phyloP scores from a whole-genome alignment of 148 eudicot species.

The Chenopodium album region DNA sequence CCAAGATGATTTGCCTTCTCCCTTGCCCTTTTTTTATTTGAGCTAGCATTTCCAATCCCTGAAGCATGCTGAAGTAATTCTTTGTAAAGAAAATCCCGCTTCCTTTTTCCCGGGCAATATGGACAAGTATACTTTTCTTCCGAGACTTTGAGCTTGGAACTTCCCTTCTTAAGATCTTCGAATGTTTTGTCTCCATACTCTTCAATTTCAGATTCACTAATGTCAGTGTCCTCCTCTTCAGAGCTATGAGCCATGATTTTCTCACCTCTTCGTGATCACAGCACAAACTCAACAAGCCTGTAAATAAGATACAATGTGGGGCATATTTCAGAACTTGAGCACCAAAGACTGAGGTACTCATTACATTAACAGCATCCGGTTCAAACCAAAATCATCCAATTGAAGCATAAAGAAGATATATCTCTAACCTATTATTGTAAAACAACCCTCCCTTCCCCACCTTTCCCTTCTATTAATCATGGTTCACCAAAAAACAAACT shows the following conservation, averaged over 20 bases:
- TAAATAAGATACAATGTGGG: not conserved
- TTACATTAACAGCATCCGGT: not conserved
- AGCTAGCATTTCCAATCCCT: constrained; percentile 62
- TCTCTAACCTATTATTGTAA: not conserved
- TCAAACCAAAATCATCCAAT: not conserved
- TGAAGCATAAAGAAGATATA: not conserved
- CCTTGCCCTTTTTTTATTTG: constrained; percentile 69
- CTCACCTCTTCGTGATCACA: constrained; percentile 1
- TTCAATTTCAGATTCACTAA: constrained; percentile 76
- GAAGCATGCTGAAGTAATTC: constrained; percentile 88
- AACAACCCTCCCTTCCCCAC: not conserved
- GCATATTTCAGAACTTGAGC: not conserved
- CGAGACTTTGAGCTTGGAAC: constrained; percentile 45
- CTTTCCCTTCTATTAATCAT: not conserved
- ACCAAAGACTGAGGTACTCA: not conserved
- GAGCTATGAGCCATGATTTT: constrained; percentile 50
- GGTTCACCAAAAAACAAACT: not conserved
- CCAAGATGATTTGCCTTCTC: constrained; percentile 88
- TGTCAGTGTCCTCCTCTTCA: constrained; percentile 74
- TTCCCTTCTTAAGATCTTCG: constrained; percentile 67
- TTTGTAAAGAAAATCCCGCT: constrained; percentile 57
- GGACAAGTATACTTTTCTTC: constrained; percentile 73
- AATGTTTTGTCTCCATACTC: constrained; percentile 61
- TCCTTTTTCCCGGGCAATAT: constrained; percentile 72
- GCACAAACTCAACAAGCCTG: not conserved